phyloP scores from a whole-genome alignment of 371 early-diverging fungal genomes.

The Lichtheimia ramosa region DNA sequence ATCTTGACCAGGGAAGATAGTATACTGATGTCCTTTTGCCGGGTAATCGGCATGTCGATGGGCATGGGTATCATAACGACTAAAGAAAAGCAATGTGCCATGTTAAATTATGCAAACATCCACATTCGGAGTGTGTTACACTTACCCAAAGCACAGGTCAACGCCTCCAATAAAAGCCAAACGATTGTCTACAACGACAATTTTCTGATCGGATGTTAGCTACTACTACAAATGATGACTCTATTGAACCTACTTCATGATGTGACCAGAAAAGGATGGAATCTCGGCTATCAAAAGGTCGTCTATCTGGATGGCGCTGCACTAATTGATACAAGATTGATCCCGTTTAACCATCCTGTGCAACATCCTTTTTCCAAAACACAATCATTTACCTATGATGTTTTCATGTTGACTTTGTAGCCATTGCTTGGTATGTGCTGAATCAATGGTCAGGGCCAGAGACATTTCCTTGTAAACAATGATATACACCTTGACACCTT shows the following conservation, averaged over 20 bases:
- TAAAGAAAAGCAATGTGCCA: conserved; percentile 1
- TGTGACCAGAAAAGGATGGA: conserved; percentile 82
- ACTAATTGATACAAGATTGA: conserved; percentile 33
- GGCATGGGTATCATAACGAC: conserved; percentile 83
- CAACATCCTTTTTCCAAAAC: not conserved
- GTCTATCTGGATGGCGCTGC: conserved; percentile 85
- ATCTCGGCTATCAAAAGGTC: conserved; percentile 52
- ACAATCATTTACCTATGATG: conserved; percentile 57
- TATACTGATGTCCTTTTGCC: conserved; percentile 42
- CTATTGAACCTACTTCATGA: conserved; percentile 43
- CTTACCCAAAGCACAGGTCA: conserved; percentile 84
- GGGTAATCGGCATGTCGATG: conserved; percentile 81
- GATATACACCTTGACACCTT: conserved; percentile 90
- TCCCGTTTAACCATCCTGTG: not conserved
- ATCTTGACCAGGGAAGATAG: conserved; percentile 84
- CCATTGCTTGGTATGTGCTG: conserved; percentile 80
- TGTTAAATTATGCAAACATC: too few species aligned
- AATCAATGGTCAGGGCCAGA: conserved; percentile 77
- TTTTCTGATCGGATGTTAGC: conserved; percentile 60
- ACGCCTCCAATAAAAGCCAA: conserved; percentile 91
- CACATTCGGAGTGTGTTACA: not conserved
- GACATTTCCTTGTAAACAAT: conserved; percentile 90
- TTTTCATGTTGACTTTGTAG: conserved; percentile 79
- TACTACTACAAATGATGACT: too few species aligned
- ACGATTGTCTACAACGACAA: conserved; percentile 81